phyloP scores from a whole-genome alignment of 2,329 filamentous ascomycete genomes.

The Aspergillus brasiliensis region DNA sequence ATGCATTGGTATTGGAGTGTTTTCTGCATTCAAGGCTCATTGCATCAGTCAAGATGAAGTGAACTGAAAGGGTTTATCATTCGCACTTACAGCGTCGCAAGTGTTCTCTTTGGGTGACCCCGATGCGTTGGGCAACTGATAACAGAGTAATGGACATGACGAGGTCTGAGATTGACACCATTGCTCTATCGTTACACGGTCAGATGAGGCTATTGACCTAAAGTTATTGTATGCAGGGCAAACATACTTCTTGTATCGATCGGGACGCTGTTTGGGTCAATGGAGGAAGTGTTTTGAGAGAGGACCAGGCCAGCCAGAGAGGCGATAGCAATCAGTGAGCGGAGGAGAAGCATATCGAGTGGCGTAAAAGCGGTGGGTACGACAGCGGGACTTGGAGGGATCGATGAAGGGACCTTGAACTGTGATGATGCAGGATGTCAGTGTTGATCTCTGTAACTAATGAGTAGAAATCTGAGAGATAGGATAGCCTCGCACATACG shows the following conservation, averaged over 20 bases:
- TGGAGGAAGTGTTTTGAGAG: constrained; percentile 32
- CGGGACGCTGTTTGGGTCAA: constrained; percentile 43
- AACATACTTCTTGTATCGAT: constrained; percentile 39
- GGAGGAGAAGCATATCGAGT: constrained; percentile 28
- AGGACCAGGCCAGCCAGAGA: constrained; percentile 33
- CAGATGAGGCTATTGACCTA: not conserved
- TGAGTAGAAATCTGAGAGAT: not conserved
- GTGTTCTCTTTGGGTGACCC: constrained; percentile 39
- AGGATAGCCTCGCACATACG: not conserved
- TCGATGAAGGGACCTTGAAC: not conserved
- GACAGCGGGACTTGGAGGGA: not conserved
- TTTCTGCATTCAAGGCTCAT: constrained; percentile 28
- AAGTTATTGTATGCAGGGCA: not conserved
- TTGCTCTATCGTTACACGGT: constrained; percentile 30
- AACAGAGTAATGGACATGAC: constrained; percentile 49
- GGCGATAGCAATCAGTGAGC: constrained; percentile 35
- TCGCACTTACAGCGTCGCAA: constrained; percentile 41
- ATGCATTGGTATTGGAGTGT: constrained; percentile 59
- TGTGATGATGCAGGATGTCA: not conserved
- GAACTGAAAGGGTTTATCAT: constrained; percentile 3
- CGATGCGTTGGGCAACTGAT: constrained; percentile 42
- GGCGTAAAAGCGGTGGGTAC: constrained; percentile 11
- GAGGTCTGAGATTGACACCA: constrained; percentile 48
- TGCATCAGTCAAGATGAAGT: constrained; percentile 5
- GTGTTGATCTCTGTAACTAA: constrained; percentile 5